Percentiles rank a stretch among this genome's conserved stretches.
phyloP scores from a whole-genome alignment of 768 basidiomycete species.

The Neoboletus brunneissimus region DNA sequence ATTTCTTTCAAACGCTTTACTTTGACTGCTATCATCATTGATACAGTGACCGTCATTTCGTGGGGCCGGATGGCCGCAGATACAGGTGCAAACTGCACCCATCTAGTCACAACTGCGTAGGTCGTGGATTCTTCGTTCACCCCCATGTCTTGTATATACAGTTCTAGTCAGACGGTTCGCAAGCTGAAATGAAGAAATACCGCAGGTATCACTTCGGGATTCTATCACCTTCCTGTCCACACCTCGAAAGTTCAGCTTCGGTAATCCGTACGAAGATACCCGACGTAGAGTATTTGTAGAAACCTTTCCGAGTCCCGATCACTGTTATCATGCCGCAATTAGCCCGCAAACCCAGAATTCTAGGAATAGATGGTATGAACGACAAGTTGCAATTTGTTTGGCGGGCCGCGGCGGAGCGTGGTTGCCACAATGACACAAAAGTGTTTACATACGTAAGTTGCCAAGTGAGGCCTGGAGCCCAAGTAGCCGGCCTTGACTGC shows the following conservation, averaged over 20 bases:
- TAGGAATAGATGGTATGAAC: neutral
- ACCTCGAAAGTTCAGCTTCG: too few relatives aligned
- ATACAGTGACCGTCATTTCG: neutral
- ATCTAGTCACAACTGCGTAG: too few relatives aligned
- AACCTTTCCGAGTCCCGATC: neutral
- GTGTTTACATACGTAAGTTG: too few relatives aligned
- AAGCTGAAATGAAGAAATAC: too few relatives aligned
- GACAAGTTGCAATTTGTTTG: neutral
- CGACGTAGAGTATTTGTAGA: neutral
- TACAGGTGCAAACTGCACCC: neutral
- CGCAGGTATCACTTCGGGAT: too few relatives aligned
- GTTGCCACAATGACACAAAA: too few relatives aligned
- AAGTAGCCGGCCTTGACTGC: too few relatives aligned
- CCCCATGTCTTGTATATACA: neutral
- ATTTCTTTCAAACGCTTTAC: neutral
- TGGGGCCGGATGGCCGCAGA: neutral
- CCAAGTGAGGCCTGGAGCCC: neutral
- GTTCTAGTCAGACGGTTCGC: too few relatives aligned
- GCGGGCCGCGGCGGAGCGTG: too few relatives aligned
- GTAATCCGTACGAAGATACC: too few relatives aligned
- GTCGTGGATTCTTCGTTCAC: too few relatives aligned
- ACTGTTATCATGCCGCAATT: neutral
- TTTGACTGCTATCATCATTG: neutral
- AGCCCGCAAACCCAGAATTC: neutral
- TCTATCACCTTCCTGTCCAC: too few relatives aligned